These are phyloP conservation scores for Crucihimalaya himalaica DNA, from an alignment of 345 rosid genomes.

Conservation along the genomic window DNA sequence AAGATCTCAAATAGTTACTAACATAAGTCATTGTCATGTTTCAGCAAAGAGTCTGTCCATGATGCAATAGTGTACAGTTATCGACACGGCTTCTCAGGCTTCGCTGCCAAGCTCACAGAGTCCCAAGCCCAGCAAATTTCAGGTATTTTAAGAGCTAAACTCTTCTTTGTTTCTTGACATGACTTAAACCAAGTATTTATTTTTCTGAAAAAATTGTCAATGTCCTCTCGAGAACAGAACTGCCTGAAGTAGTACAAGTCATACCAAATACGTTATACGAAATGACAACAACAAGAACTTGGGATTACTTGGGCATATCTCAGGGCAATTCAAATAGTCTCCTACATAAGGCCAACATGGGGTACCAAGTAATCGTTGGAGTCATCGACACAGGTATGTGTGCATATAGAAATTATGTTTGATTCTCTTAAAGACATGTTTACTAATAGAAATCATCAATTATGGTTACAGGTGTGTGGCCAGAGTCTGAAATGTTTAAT, in stretches of 20 bases:
- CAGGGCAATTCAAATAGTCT: constrained; percentile 39
- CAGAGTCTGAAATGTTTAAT: constrained; percentile 25
- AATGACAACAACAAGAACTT: constrained; percentile 66
- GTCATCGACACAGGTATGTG: constrained; percentile 62
- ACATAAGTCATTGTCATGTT: constrained; percentile 19
- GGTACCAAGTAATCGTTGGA: constrained; percentile 60
- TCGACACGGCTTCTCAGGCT: constrained; percentile 70
- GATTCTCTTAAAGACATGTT: not conserved
- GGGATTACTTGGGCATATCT: constrained; percentile 61
- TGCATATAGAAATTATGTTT: too few species aligned
- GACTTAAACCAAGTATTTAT: not conserved
- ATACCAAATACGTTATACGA: constrained; percentile 55
- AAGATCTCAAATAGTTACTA: too few species aligned
- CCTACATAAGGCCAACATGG: constrained; percentile 49
- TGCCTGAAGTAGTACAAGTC: constrained; percentile 62
- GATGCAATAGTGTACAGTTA: constrained; percentile 61
- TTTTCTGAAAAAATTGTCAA: not conserved
- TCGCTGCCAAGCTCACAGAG: constrained; percentile 63
- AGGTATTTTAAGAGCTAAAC: constrained; percentile 26
- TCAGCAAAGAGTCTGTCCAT: constrained; percentile 46
- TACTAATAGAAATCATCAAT: not conserved
- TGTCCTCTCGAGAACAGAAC: constrained; percentile 34
- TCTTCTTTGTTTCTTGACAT: not conserved
- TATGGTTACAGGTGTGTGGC: constrained; percentile 25
- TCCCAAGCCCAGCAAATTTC: constrained; percentile 54